Percentiles rank a stretch among this genome's conserved stretches.
These are phyloP conservation scores for Catunica adiposa DNA, from an alignment of 2,329 filamentous ascomycete species.

Conservation along the genomic window DNA sequence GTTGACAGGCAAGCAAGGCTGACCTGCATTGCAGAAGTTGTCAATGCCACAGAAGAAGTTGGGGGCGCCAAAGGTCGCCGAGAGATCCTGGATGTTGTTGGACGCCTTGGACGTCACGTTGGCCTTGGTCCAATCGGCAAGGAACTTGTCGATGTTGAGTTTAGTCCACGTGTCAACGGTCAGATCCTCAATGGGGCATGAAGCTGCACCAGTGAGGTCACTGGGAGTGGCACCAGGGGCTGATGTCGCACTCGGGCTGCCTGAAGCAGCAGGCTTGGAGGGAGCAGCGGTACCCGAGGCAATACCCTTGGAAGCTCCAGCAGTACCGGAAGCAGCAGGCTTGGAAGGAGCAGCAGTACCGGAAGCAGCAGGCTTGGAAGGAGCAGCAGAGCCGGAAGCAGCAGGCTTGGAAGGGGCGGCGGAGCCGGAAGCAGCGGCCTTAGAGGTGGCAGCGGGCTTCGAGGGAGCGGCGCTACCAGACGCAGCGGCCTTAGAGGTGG, in stretches of 20 bases:
- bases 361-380: neutral
- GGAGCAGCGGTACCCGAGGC: neutral
- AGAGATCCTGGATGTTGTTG: conserved; percentile 14
- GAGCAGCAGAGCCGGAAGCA: neutral
- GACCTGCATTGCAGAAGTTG: conserved; percentile 15
- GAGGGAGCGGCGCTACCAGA: neutral
- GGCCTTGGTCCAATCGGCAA: conserved; percentile 11
- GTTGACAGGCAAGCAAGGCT: conserved; percentile 15
- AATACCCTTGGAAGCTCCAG: neutral
- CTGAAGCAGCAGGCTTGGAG: neutral
- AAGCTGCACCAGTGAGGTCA: neutral
- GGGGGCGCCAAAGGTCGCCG: conserved; percentile 13
- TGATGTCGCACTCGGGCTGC: no score
- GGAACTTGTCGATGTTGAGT: conserved; percentile 7
- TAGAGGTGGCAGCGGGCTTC: neutral
- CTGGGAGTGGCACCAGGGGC: no score
- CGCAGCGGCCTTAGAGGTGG: neutral
- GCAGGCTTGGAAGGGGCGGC: neutral
- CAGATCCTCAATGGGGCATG: neutral
- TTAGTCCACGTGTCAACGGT: conserved; percentile 4
- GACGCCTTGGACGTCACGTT: conserved; percentile 2
- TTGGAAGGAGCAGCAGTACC: neutral
- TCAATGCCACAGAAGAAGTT: conserved; percentile 16
- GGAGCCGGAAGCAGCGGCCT: neutral
- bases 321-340: neutral